phyloP scores from a whole-genome alignment of 2,329 filamentous ascomycete species.

The Talaromyces sp. region DNA sequence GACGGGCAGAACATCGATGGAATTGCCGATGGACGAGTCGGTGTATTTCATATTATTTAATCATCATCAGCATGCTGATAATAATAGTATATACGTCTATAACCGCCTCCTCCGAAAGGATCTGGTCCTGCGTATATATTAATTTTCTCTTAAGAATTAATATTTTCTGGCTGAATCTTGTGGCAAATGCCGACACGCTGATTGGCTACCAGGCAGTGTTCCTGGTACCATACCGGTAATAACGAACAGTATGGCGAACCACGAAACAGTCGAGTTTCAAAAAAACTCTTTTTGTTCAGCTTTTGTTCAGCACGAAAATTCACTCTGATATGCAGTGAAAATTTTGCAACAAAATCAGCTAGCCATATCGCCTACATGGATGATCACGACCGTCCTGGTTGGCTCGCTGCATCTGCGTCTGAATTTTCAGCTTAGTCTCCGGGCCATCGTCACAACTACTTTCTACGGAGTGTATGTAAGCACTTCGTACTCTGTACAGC shows the following conservation, averaged over 20 bases:
- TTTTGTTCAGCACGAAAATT: neutral
- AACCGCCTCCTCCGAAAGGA: too few relatives aligned
- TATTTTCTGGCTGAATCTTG: neutral
- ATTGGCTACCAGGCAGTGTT: neutral
- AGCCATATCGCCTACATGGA: neutral
- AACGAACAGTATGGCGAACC: neutral
- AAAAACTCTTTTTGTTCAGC: neutral
- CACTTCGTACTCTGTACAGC: neutral
- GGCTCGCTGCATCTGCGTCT: neutral
- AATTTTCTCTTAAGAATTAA: neutral
- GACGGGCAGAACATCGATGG: neutral
- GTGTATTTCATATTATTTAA: neutral
- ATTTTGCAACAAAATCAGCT: neutral
- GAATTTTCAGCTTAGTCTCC: too few relatives aligned
- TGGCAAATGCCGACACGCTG: neutral
- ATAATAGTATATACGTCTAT: neutral
- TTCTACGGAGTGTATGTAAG: neutral
- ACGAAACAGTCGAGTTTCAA: neutral
- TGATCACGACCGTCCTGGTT: neutral
- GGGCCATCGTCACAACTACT: too few relatives aligned
- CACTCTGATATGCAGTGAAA: neutral
- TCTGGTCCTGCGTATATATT: too few relatives aligned
- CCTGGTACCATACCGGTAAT: neutral
- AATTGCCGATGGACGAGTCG: neutral
- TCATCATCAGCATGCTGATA: neutral